Evolutionary conservation across 1,284 basidiomycete species (phyloP).

Genomic region (Boletellus deceptivus): DNA sequence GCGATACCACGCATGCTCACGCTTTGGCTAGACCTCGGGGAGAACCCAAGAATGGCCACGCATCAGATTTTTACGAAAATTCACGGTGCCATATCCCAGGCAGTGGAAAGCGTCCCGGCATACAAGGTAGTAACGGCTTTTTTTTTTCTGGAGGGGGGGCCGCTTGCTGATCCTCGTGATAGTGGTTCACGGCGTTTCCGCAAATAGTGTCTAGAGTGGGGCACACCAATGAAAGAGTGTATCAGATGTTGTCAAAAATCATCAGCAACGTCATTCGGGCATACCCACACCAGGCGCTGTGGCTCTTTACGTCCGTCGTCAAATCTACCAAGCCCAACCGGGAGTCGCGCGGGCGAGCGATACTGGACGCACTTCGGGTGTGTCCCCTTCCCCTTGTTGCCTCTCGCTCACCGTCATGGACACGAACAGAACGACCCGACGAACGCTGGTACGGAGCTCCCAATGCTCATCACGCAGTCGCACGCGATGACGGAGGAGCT

Average conservation of each 20-base stretch:
- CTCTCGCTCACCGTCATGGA: not conserved
- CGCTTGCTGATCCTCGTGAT: conserved; percentile 10
- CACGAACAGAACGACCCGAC: conserved; percentile 40
- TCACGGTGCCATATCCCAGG: conserved; percentile 51
- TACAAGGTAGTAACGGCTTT: conserved; percentile 61
- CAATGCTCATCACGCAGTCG: conserved; percentile 55
- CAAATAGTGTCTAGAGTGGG: conserved; percentile 96
- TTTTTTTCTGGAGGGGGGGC: too few relatives aligned
- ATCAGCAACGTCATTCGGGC: conserved; percentile 74
- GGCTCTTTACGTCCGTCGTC: conserved; percentile 89
- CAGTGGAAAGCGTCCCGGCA: conserved; percentile 61
- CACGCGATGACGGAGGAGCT: conserved; percentile 67
- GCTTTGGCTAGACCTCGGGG: conserved; percentile 94
- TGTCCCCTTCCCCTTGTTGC: conserved; percentile 12
- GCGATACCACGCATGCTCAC: conserved; percentile 93
- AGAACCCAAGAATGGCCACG: conserved; percentile 41
- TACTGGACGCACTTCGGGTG: conserved; percentile 71
- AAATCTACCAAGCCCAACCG: conserved; percentile 79
- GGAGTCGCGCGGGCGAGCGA: conserved; percentile 57
- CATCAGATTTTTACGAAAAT: conserved; percentile 53
- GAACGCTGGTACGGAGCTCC: conserved; percentile 40
- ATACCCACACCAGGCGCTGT: conserved; percentile 91
- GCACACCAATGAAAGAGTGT: conserved; percentile 73
- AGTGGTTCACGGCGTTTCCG: conserved; percentile 97
- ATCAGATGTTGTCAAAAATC: conserved; percentile 62